phyloP scores from a whole-genome alignment of 768 basidiomycete species.

The Exidia glandulosa region DNA sequence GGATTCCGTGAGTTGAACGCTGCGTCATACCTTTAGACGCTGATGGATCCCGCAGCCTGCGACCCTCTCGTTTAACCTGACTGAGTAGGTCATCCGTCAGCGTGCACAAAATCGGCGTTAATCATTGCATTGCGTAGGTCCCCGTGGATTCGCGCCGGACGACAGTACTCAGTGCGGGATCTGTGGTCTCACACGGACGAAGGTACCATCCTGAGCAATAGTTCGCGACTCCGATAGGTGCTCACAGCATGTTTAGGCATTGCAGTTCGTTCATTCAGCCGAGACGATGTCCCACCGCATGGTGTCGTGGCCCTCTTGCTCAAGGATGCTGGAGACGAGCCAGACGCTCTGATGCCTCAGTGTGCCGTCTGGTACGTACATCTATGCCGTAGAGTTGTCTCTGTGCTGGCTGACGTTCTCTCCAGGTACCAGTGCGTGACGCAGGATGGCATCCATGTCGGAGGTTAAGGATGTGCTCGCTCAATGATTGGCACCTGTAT shows the following conservation, averaged over 20 bases:
- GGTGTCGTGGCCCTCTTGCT: constrained; percentile 59
- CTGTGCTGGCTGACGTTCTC: background rate
- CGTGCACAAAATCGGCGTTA: too few species aligned
- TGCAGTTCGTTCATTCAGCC: constrained; percentile 50
- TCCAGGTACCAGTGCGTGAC: constrained; percentile 40
- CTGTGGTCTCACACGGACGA: constrained; percentile 65
- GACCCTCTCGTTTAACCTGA: constrained; percentile 49
- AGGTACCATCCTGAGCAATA: constrained; percentile 27
- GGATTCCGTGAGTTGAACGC: constrained; percentile 15
- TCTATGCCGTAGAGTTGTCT: too few species aligned
- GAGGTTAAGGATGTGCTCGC: too few species aligned
- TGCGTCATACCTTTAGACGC: background rate
- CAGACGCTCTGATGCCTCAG: constrained; percentile 41
- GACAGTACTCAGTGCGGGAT: constrained; percentile 56
- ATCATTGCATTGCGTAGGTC: too few species aligned
- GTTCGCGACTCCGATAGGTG: background rate
- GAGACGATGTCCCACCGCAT: constrained; percentile 46
- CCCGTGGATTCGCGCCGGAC: constrained; percentile 58
- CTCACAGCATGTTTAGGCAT: background rate
- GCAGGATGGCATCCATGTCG: constrained; percentile 39
- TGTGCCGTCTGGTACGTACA: constrained; percentile 33
- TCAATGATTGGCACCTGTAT: too few species aligned
- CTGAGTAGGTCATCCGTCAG: constrained; percentile 35
- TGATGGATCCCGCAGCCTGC: constrained; percentile 23
- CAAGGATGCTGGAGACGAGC: constrained; percentile 57